Evolutionary conservation across 306 rosid species (phyloP), one percentile per base, ranked within the genome.

Genomic region (Prunus kanzakura): DNA sequence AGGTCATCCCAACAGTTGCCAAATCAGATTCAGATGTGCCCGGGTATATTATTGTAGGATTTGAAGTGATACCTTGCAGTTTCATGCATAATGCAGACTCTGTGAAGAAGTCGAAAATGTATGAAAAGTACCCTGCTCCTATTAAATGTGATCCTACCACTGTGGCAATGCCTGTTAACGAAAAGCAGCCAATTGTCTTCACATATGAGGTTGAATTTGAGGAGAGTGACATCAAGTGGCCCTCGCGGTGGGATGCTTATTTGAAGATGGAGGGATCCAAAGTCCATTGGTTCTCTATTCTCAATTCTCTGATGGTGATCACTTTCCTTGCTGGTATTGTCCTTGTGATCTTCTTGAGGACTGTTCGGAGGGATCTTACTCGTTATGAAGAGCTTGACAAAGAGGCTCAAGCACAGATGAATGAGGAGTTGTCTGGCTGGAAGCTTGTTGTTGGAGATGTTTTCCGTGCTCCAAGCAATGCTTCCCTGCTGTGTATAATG

Each of bases 351-450:
- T 91, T 94, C 81, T 82, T 91, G 87, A 92, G 98, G 85, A 94
- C 98, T 41, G 97, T 94, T 71, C 78, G 97, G 77, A 80, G 98
- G 77, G 98, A 94, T 81, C 93, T 91, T 71, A 92, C 98, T 46
- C 90, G 91, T 6, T 94, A 94, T 13, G 98, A 94, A 86, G 98
- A 94, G 87, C 91, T 94, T 68, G 98, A 94, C 81, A 94, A 91
- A 89, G 98, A 94, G 82, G 98, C 97, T 27, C 97, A 94, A 76
- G 94, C 97, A n/a, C 97, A 94, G 89, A 94, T 94, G 98, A 94
- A 89, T 29, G 98, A 94, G 72, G 98, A 94, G 77, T 88, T 94
- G 72, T 94, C 98, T 16, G 98, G 98, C 58, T 93, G 97, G 97
- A 93, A 93, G 93, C 97, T 93, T 82, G 98, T 93, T 72, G 98